Evolutionary conservation across 1,284 basidiomycete species (phyloP).

Genomic region (Ustilago xerochloae): DNA sequence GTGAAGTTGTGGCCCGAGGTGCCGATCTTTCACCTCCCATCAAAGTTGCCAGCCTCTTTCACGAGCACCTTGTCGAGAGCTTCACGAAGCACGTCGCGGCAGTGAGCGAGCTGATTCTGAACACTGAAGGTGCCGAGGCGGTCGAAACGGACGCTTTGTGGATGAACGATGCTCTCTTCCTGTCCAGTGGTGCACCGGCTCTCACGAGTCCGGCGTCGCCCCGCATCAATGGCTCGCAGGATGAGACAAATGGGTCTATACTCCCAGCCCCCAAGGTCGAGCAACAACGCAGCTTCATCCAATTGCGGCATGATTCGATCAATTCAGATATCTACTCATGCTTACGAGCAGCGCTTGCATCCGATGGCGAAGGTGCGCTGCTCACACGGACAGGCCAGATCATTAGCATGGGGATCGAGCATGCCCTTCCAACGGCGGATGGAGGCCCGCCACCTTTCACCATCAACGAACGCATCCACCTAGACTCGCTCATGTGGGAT

Average conservation of each 20-base stretch:
- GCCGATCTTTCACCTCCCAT: slow-evolving; percentile 25
- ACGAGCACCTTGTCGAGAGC: slow-evolving; percentile 36
- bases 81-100: slow-evolving; percentile 24
- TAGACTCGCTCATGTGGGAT: slow-evolving; percentile 53
- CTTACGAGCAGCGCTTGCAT: slow-evolving; percentile 33
- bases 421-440: slow-evolving; percentile 5
- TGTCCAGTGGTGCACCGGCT: slow-evolving; percentile 28
- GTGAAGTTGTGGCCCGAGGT: slow-evolving; percentile 24
- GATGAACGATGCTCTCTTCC: slow-evolving; percentile 30
- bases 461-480: slow-evolving; percentile 36
- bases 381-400: slow-evolving; percentile 29
- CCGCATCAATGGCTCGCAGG: not conserved
- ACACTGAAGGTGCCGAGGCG: slow-evolving; percentile 2
- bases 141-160: slow-evolving; percentile 23
- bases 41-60: slow-evolving; percentile 26
- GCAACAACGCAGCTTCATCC: slow-evolving; percentile 21
- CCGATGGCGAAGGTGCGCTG: slow-evolving; percentile 44
- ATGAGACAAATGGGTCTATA: not conserved
- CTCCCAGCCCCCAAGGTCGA: slow-evolving; percentile 11
- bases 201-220: slow-evolving; percentile 19
- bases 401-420: slow-evolving; percentile 39
- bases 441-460: slow-evolving; percentile 20
- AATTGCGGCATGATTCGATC: slow-evolving; percentile 42
- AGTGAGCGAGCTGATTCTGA: slow-evolving; percentile 14
- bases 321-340: slow-evolving; percentile 43